A percentile compares a stretch with the other conserved stretches of the same genome.
Evolutionary conservation across 2,329 filamentous ascomycete genomes (phyloP).

Genomic region (Botryotinia calthae): DNA sequence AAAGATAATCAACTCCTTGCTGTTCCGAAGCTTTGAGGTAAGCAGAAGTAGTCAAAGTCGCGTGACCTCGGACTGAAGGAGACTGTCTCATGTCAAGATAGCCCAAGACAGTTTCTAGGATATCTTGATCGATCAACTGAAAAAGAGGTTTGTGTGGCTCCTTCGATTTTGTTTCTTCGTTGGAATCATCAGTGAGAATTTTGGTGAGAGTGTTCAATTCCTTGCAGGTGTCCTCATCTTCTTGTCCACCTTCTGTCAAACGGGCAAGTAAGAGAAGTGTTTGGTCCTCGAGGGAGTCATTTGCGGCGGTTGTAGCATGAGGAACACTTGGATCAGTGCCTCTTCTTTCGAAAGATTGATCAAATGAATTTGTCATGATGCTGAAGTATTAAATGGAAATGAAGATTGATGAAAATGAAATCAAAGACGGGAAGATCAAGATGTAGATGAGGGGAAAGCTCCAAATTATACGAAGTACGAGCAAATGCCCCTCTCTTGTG

Average conservation of each 20-base stretch:
- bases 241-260: conserved; percentile 85
- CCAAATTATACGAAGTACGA: neutral
- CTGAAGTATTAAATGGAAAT: neutral
- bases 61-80: conserved; percentile 72
- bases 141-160: conserved; percentile 42
- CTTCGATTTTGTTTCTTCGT: conserved; percentile 27
- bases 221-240: conserved; percentile 67
- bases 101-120: conserved; percentile 79
- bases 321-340: conserved; percentile 31
- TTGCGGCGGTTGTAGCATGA: conserved; percentile 22
- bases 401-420: neutral
- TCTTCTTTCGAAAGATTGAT: conserved; percentile 16
- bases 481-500: neutral
- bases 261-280: conserved; percentile 65
- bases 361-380: conserved; percentile 13
- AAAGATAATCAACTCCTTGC: conserved; percentile 66
- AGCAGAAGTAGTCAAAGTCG: conserved; percentile 76
- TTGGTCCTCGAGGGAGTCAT: conserved; percentile 36
- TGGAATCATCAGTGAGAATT: conserved; percentile 52
- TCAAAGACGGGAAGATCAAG: neutral
- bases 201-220: conserved; percentile 59
- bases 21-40: conserved; percentile 76
- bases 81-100: conserved; percentile 83
- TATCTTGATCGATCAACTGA: conserved; percentile 66
- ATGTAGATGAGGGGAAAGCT: conserved; percentile 3